phyloP scores from a whole-genome alignment of 805 yeast genomes.

The Nakazawaea siamensis region DNA sequence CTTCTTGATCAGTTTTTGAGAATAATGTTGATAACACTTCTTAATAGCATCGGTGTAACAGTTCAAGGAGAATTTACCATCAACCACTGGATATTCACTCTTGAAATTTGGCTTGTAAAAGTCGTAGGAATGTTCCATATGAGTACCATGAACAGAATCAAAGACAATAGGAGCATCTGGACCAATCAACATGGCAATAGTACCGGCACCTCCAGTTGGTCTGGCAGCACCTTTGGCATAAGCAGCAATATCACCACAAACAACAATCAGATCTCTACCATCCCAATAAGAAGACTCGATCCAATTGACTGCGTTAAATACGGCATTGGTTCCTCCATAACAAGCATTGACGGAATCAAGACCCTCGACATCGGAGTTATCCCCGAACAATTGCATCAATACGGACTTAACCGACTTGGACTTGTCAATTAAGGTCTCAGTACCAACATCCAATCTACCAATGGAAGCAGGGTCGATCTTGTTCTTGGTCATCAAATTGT shows the following conservation, averaged over 20 bases:
- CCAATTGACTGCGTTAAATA: slow-evolving; percentile 93
- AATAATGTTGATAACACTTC: slow-evolving; percentile 73
- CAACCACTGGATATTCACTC: slow-evolving; percentile 93
- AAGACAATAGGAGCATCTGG: slow-evolving; percentile 97
- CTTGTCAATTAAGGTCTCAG: slow-evolving; percentile 94
- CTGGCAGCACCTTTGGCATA: slow-evolving; percentile 97
- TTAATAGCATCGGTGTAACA: slow-evolving; percentile 95
- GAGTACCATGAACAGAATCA: slow-evolving; percentile 83
- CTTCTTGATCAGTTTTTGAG: slow-evolving; percentile 57
- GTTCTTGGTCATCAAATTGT: slow-evolving; percentile 71
- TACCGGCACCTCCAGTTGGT: slow-evolving; percentile 99
- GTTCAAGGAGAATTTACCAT: slow-evolving; percentile 89
- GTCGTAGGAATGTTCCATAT: slow-evolving; percentile 96
- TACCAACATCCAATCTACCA: slow-evolving; percentile 97
- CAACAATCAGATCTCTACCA: slow-evolving; percentile 95
- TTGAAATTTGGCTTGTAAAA: slow-evolving; percentile 97
- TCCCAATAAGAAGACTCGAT: slow-evolving; percentile 95
- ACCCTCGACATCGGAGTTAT: slow-evolving; percentile 89
- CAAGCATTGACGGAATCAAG: slow-evolving; percentile 95
- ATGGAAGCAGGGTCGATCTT: slow-evolving; percentile 70
- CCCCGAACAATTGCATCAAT: slow-evolving; percentile 87
- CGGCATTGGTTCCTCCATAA: slow-evolving; percentile 96
- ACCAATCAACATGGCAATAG: slow-evolving; percentile 90
- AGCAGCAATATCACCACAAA: slow-evolving; percentile 96
- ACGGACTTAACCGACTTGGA: slow-evolving; percentile 96